Base-by-base conservation (phyloP, 75 land plant genomes). In the Ceratopteris richardii region DNA sequence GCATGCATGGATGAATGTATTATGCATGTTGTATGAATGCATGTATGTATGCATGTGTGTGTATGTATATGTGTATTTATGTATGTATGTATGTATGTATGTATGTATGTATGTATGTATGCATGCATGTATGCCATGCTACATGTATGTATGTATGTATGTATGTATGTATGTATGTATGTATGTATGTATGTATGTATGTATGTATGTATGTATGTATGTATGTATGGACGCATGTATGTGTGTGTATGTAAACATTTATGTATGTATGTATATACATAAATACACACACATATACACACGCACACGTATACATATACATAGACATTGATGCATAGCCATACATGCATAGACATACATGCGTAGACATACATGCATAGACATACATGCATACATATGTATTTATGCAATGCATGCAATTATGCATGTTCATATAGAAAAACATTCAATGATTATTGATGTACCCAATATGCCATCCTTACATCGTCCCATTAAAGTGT, bases 51-150 rank as follows among this genome's bases (percentile, higher is more conserved):
- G 42, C 42, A 9, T 40, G 42, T 14, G 14, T 40, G 14, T 14
- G 14, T 40, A 14, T 14, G 14, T 40, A 40, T 40, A 40, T 40
- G 42, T 14, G 14, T 40, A 40, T 40, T 14, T 10, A 10, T 10
- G 13, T 10, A 10, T 9, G 14, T 40, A 40, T 40, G 42, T 40
- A 40, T 40, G 42, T n/a, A n/a, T n/a, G 14, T 40, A 10, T 10
- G 42, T 40, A 40, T 40, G 42, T 40, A 40, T 40, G 42, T 40
- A 40, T 40, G 42, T 40, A 40, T 40, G 42, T 40, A 40, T 40
- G 42, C 42, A 40, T 40, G 42, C 42, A 40, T 40, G 42, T 14
- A 40, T 40, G 42, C 14, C 9, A 10, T 9, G 9, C 9, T 40
- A 14, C 14, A 40, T 40, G 42, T 40, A 40, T 40, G 42, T 14